A percentile compares a stretch with the other conserved stretches of the same genome.
phyloP scores from a whole-genome alignment of 73 alveolate species.

The Tetrahymena malaccensis region DNA sequence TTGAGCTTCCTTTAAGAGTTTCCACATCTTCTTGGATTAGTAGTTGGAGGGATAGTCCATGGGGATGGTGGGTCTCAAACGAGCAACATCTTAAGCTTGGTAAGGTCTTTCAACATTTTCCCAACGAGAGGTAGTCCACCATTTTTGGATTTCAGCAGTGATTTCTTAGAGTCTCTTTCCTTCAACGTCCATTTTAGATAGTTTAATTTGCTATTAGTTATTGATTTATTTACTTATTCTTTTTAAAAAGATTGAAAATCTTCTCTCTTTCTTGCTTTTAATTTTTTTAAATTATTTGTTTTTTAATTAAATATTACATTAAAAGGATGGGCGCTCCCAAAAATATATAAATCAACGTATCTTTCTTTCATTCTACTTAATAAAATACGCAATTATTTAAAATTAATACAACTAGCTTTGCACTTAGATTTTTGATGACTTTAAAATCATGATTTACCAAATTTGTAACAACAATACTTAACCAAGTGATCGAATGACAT shows the following conservation, averaged over 20 bases:
- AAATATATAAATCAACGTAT: not conserved
- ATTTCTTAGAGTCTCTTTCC: not conserved
- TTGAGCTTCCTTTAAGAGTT: slow-evolving; percentile 13
- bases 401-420: not conserved
- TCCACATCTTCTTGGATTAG: slow-evolving; percentile 23
- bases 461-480: not conserved
- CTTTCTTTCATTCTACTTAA: not conserved
- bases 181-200: not conserved
- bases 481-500: not conserved
- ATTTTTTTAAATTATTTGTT: not conserved
- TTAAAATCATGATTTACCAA: not conserved
- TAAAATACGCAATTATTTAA: not conserved
- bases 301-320: not conserved
- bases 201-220: not conserved
- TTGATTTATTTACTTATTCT: not conserved
- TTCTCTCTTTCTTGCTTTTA: not conserved
- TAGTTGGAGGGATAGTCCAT: slow-evolving; percentile 14
- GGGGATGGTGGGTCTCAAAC: slow-evolving; percentile 9
- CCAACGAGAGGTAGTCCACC: slow-evolving; percentile 28
- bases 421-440: not conserved
- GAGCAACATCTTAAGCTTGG: slow-evolving; percentile 25
- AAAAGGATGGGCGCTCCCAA: not conserved
- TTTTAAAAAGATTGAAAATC: not conserved
- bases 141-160: not conserved
- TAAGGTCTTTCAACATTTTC: slow-evolving; percentile 31